These are phyloP conservation scores for Lodderomyces elongisporus DNA, from an alignment of 1,139 yeast genomes.

Conservation along the genomic window DNA sequence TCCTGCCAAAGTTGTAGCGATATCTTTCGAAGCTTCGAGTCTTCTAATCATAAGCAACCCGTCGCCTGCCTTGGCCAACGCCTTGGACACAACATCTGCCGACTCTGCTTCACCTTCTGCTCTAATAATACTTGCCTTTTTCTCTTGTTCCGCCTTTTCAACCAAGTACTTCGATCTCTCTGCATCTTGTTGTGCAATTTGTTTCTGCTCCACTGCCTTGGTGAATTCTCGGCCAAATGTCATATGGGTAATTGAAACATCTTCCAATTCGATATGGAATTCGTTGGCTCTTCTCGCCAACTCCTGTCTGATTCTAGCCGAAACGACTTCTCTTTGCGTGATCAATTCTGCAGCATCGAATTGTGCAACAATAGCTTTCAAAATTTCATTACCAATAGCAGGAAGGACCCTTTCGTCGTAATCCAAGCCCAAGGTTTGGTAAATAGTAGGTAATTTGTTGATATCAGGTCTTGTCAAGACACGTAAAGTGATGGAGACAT, in stretches of 20 bases:
- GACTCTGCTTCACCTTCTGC: slow-evolving; percentile 99
- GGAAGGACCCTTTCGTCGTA: slow-evolving; percentile 97
- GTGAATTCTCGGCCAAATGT: slow-evolving; percentile 97
- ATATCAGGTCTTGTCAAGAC: slow-evolving; percentile 95
- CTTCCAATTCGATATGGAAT: slow-evolving; percentile 88
- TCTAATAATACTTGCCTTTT: slow-evolving; percentile 89
- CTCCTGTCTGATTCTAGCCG: slow-evolving; percentile 85
- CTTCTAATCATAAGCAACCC: slow-evolving; percentile 92
- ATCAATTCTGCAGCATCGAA: slow-evolving; percentile 97
- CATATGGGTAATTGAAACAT: slow-evolving; percentile 97
- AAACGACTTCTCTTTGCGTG: slow-evolving; percentile 94
- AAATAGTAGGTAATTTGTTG: slow-evolving; percentile 70
- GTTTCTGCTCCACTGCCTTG: slow-evolving; percentile 97
- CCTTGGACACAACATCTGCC: slow-evolving; percentile 92
- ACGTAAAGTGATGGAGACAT: slow-evolving; percentile 87
- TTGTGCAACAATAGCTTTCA: slow-evolving; percentile 94
- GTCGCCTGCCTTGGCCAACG: slow-evolving; percentile 92
- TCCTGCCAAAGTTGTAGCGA: slow-evolving; percentile 79
- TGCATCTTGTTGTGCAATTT: slow-evolving; percentile 99
- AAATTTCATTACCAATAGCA: slow-evolving; percentile 93
- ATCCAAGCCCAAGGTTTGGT: slow-evolving; percentile 88
- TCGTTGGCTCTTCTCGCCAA: slow-evolving; percentile 79
- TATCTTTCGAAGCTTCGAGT: slow-evolving; percentile 94
- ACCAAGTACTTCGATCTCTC: slow-evolving; percentile 94
- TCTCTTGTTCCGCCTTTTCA: slow-evolving; percentile 96